Evolutionary conservation across 768 basidiomycete species (phyloP), one percentile per base, ranked within the genome.

Genomic region (Leccinum subgranulosum): DNA sequence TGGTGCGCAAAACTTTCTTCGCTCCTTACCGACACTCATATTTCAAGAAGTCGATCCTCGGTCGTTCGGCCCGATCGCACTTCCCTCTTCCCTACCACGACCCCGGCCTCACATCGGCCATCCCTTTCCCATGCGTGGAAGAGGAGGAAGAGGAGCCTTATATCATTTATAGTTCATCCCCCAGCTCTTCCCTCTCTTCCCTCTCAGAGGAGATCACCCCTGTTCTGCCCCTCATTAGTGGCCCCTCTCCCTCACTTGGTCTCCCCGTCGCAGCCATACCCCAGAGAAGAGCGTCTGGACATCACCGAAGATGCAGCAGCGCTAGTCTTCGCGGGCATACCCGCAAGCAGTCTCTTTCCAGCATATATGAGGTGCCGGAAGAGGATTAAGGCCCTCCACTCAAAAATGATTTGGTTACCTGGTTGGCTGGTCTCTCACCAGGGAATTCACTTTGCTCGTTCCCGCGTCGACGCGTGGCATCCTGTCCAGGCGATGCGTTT

Each of bases 121-220:
- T 73, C 12, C 66, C 69, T 17, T 68, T 67, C 15, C 72, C 66
- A 19, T 61, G 55, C 10, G 56, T 59, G 15, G 71, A 67, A 31
- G 70, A 73, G 27, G 64, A 71, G n/a, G 64, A 68, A 25, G 70
- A 72, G 31, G 71, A 72, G 14, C 71, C 71, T 9, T 72, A 72
- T 43, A 45, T 72, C 55, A 72, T 72, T 7, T 72, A 72, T 41
- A 73, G 72, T 55, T 69, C 71, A 17, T 72, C 71, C 41, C 71
- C 71, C 10, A 69, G 55, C 4, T 71, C 71, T 0, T 72, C 69
- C 27, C 60, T 74, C 3, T 74, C 71, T 5, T 71, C 71, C 7
- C 69, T 71, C 36, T 63, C 71, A 43, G 69, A 74, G 36, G 71
- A 73, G 36, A 41, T 63, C 25, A 67, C 66, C 0, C 62, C 68